Conservation (phyloP, 257 asterid genomes). For the Linderniella brevidens region DNA sequence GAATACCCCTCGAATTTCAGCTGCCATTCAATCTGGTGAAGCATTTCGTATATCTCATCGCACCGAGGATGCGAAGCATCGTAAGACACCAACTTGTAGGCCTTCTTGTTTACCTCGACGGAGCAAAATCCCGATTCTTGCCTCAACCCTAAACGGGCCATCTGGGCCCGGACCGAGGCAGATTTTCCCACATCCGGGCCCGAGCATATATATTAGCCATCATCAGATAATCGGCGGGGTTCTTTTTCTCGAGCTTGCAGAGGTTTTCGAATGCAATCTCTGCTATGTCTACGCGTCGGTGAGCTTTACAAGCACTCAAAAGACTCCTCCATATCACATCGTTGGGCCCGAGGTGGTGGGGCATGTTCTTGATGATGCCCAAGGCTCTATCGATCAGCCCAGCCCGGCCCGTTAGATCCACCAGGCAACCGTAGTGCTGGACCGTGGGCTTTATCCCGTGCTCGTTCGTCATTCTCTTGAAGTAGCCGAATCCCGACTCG, state of each 20-base stretch:
- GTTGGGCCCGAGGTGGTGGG: slow-evolving; percentile 55
- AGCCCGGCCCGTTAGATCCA: slow-evolving; percentile 56
- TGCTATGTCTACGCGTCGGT: slow-evolving; percentile 30
- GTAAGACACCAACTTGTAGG: slow-evolving; percentile 46
- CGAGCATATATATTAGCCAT: slow-evolving; percentile 47
- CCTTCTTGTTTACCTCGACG: slow-evolving; percentile 36
- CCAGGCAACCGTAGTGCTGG: slow-evolving; percentile 77
- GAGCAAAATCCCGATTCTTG: slow-evolving; percentile 43
- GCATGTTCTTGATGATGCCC: slow-evolving; percentile 40
- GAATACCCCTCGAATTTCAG: slow-evolving; percentile 63
- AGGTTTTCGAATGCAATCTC: slow-evolving; percentile 38
- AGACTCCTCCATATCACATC: slow-evolving; percentile 66
- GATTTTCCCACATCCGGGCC: slow-evolving; percentile 41
- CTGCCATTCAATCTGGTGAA: slow-evolving; percentile 90
- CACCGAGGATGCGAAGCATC: slow-evolving; percentile 30
- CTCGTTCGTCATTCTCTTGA: slow-evolving; percentile 34
- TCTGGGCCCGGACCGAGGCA: slow-evolving; percentile 21
- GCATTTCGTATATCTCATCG: slow-evolving; percentile 42
- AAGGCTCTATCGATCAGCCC: slow-evolving; percentile 39
- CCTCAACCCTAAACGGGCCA: slow-evolving; percentile 21
- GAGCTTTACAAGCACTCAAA: slow-evolving; percentile 46
- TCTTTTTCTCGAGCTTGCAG: slow-evolving; percentile 17
- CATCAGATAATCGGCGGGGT: slow-evolving; percentile 51
- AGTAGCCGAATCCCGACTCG: slow-evolving; percentile 34
- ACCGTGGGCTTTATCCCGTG: slow-evolving; percentile 36